These are phyloP conservation scores for Curvularia eragrostidis DNA, from an alignment of 2,329 filamentous ascomycete genomes.

Conservation along the genomic window DNA sequence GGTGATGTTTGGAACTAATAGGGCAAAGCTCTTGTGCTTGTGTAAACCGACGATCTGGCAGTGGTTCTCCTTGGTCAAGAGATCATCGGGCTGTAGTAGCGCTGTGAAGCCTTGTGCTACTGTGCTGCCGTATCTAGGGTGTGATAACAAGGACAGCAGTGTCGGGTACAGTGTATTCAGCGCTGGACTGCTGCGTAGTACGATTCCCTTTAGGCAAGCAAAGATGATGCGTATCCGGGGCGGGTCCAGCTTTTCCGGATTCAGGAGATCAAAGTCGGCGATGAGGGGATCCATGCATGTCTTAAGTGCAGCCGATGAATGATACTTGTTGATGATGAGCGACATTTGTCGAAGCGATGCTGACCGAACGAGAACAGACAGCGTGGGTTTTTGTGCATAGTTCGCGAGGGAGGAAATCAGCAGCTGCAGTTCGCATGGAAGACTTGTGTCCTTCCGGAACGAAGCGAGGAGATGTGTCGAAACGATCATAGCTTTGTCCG, in stretches of 20 bases:
- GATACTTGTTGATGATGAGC: slow-evolving; percentile 58
- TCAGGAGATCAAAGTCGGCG: slow-evolving; percentile 40
- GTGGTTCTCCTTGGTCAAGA: slow-evolving; percentile 66
- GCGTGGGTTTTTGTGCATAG: slow-evolving; percentile 40
- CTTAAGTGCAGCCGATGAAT: slow-evolving; percentile 50
- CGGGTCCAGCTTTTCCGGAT: slow-evolving; percentile 41
- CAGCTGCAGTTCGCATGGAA: slow-evolving; percentile 42
- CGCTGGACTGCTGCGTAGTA: slow-evolving; percentile 61
- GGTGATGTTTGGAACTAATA: slow-evolving; percentile 64
- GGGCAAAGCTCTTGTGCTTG: slow-evolving; percentile 69
- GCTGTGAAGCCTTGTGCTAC: slow-evolving; percentile 65
- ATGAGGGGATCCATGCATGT: slow-evolving; percentile 51
- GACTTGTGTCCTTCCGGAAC: slow-evolving; percentile 46
- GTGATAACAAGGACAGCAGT: slow-evolving; percentile 59
- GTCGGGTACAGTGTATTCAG: slow-evolving; percentile 52
- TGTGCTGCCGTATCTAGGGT: slow-evolving; percentile 56
- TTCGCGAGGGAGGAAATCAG: slow-evolving; percentile 49
- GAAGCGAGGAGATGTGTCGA: slow-evolving; percentile 65
- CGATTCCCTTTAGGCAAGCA: slow-evolving; percentile 66
- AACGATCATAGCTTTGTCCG: slow-evolving; percentile 60
- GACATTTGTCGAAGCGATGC: slow-evolving; percentile 54
- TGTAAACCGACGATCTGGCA: slow-evolving; percentile 67
- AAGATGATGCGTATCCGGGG: slow-evolving; percentile 63
- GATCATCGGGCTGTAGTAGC: slow-evolving; percentile 66
- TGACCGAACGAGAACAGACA: slow-evolving; percentile 39